phyloP scores from a whole-genome alignment of 2,329 filamentous ascomycete genomes.

The Aspergillus latus region DNA sequence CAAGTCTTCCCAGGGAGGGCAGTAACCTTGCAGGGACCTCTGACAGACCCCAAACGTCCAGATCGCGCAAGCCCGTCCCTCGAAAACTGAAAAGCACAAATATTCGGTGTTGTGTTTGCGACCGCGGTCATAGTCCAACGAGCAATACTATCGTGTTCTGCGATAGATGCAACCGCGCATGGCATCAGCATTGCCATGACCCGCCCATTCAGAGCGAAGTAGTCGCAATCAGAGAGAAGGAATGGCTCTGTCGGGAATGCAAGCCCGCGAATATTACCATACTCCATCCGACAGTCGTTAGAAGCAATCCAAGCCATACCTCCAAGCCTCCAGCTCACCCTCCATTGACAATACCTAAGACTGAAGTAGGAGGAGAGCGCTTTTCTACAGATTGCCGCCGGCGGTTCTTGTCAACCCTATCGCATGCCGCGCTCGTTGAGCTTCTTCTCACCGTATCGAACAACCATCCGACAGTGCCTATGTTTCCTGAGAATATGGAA shows the following conservation, averaged over 20 bases:
- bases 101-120: slow-evolving; percentile 68
- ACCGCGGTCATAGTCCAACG: slow-evolving; percentile 68
- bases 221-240: slow-evolving; percentile 63
- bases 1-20: slow-evolving; percentile 21
- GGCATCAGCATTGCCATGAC: slow-evolving; percentile 80
- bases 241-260: slow-evolving; percentile 72
- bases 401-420: slow-evolving; percentile 61
- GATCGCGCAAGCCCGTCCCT: slow-evolving; percentile 58
- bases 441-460: slow-evolving; percentile 63
- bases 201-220: slow-evolving; percentile 70
- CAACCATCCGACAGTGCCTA: slow-evolving; percentile 63
- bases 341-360: slow-evolving; percentile 18
- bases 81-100: slow-evolving; percentile 46
- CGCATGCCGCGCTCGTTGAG: slow-evolving; percentile 62
- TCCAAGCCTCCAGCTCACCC: slow-evolving; percentile 14
- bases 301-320: slow-evolving; percentile 27
- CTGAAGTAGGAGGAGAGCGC: slow-evolving; percentile 30
- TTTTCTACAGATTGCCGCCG: slow-evolving; percentile 53
- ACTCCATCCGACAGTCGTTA: slow-evolving; percentile 39
- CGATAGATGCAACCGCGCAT: slow-evolving; percentile 74
- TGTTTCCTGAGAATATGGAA: slow-evolving; percentile 55
- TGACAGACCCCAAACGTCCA: slow-evolving; percentile 18
- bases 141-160: slow-evolving; percentile 83
- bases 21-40: slow-evolving; percentile 11
- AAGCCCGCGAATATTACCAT: slow-evolving; percentile 49